phyloP scores from a whole-genome alignment of 1,284 basidiomycete genomes.

The Inonotus hispidus region DNA sequence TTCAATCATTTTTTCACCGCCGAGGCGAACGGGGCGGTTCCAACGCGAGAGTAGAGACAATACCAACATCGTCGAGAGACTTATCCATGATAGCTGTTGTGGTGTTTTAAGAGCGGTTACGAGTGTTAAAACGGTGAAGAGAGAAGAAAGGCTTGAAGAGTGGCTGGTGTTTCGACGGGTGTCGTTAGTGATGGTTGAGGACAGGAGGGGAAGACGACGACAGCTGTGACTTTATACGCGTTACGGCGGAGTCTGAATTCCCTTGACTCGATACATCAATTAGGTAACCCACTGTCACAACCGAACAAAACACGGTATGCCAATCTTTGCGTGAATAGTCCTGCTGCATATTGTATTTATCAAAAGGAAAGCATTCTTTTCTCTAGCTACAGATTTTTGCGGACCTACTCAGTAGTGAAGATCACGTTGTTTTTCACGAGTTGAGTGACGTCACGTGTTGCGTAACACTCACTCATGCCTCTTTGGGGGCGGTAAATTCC shows the following conservation, averaged over 20 bases:
- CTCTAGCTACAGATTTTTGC: too few relatives aligned
- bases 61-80: constrained; percentile 81
- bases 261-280: neutral
- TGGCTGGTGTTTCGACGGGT: neutral
- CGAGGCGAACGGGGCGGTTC: constrained; percentile 23
- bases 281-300: neutral
- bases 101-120: constrained; percentile 11
- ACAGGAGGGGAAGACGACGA: neutral
- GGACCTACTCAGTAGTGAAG: too few relatives aligned
- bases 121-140: constrained; percentile 19
- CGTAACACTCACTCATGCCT: neutral
- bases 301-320: neutral
- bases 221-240: constrained; percentile 2
- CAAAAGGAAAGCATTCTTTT: too few relatives aligned
- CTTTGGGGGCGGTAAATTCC: neutral
- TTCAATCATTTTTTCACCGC: constrained; percentile 13
- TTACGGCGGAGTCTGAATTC: constrained; percentile 5
- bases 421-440: too few relatives aligned
- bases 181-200: constrained; percentile 10
- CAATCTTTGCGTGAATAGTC: too few relatives aligned
- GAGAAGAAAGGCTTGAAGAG: neutral
- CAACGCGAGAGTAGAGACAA: constrained; percentile 20
- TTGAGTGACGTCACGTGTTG: neutral
- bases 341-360: too few relatives aligned
- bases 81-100: constrained; percentile 60